Base-by-base conservation (phyloP, 2,329 filamentous ascomycete species). In the Talaromyces sp. region DNA sequence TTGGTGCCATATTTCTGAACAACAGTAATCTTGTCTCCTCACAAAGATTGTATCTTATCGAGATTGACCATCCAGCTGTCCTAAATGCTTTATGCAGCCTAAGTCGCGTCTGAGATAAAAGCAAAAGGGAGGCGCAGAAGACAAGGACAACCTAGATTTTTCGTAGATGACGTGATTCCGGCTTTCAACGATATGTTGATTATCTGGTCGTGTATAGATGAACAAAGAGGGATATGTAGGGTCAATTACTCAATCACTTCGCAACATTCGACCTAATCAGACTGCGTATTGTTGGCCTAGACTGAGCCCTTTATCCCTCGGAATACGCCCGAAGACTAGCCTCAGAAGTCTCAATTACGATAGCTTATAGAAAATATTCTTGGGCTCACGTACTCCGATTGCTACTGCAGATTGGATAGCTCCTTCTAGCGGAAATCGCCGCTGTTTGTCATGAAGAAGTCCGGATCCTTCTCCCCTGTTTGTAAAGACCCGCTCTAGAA, bases 1-100 rank as follows among this genome's bases (percentile, higher is more conserved):
- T 62, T 24, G 57, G 2, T 13, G 60, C 45, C 66, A 67, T 67
- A 10, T 41, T 64, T 54, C 16, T n/a, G 19, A 8, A 19, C 22
- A 50, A 8, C 4, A 19, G 5, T 31, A 6, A 13, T 24, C 1
- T 33, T 31, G 1, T 16, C 14, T 50, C 5, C 13, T 8, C 14
- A 31, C 4, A 31, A 3, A 16, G 2, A n/a, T n/a, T 8, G 19
- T 56, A 22, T 56, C 19, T 37, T 22, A 33, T 56, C 52, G n/a
- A 56, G n/a, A 19, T 3, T 19, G 13, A 39, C 22, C n/a, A 24
- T 37, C 33, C 52, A 56, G 52, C 33, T 37, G n/a, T 19, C 22
- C 11, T 10, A 24, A 31, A 39, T 39, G 19, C 33, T 56, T 56
- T 56, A 22, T 37, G 52, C n/a, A 39, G 33, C 33, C 39, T 24